Evolutionary conservation across 768 basidiomycete genomes (phyloP).

Genomic region (Neoboletus magnificus): DNA sequence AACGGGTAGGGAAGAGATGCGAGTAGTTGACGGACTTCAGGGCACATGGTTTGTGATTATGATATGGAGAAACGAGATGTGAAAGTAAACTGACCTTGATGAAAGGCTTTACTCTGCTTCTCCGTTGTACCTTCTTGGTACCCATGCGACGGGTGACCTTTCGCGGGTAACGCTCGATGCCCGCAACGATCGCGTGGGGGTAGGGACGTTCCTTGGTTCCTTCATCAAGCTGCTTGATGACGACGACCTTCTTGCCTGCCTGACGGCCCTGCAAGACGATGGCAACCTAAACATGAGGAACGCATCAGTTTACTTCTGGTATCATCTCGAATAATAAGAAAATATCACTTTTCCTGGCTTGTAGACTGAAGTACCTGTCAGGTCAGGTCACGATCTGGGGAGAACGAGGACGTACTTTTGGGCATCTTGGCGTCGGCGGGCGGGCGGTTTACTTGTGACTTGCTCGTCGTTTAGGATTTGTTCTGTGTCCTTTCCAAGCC

Average conservation of each 20-base stretch:
- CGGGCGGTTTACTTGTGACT: slow-evolving; percentile 25
- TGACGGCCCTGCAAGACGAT: slow-evolving; percentile 99
- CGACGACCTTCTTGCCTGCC: slow-evolving; percentile 98
- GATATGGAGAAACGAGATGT: neutral
- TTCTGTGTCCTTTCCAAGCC: slow-evolving; percentile 24
- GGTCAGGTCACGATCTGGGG: neutral
- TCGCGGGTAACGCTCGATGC: slow-evolving; percentile 95
- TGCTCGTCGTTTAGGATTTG: slow-evolving; percentile 13
- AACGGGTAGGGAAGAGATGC: slow-evolving; percentile 98
- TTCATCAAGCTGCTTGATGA: slow-evolving; percentile 97
- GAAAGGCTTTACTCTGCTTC: slow-evolving; percentile 99
- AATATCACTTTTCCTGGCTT: slow-evolving; percentile 84
- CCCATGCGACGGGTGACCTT: slow-evolving; percentile 99
- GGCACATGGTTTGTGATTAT: neutral
- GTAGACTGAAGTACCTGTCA: slow-evolving; percentile 59
- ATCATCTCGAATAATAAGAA: neutral
- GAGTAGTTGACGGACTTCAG: slow-evolving; percentile 91
- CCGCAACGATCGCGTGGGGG: slow-evolving; percentile 97
- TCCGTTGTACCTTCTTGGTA: slow-evolving; percentile 85
- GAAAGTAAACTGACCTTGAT: slow-evolving; percentile 73
- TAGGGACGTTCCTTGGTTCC: slow-evolving; percentile 95
- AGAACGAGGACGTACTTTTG: slow-evolving; percentile 30
- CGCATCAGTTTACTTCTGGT: neutral
- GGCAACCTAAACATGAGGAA: slow-evolving; percentile 60
- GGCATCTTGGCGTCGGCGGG: slow-evolving; percentile 41